Conservation (phyloP, 2,329 filamentous ascomycete genomes). For the Scopulariopsis brevicaulis region DNA sequence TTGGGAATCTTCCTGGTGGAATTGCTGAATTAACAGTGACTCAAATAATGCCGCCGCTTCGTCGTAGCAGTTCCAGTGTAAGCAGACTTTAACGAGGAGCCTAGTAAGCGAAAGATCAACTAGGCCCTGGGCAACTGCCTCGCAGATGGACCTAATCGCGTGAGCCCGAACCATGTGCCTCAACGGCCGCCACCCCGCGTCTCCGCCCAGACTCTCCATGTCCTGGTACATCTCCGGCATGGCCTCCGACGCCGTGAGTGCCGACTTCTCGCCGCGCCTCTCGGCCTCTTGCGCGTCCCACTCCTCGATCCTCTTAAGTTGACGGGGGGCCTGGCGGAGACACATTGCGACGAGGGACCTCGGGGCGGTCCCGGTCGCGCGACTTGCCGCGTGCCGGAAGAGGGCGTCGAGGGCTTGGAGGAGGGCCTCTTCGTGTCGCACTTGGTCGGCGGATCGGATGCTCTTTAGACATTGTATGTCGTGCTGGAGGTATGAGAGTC, state of each 20-base stretch:
- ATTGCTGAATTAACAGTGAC: constrained; percentile 1
- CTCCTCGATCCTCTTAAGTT: constrained; percentile 14
- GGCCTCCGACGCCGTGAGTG: constrained; percentile 8
- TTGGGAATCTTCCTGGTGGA: constrained; percentile 1
- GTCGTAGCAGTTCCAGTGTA: constrained; percentile 12
- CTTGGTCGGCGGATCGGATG: background rate
- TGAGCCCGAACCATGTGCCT: constrained; percentile 20
- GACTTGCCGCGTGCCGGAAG: constrained; percentile 2
- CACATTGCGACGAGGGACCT: constrained; percentile 25
- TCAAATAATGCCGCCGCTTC: constrained; percentile 13
- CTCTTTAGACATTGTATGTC: background rate
- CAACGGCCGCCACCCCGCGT: constrained; percentile 20
- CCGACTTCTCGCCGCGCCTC: constrained; percentile 11
- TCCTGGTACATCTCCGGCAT: constrained; percentile 20
- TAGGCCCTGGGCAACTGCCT: constrained; percentile 17
- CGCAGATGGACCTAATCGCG: constrained; percentile 14
- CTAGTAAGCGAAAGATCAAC: constrained; percentile 11
- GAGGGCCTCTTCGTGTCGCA: constrained; percentile 1
- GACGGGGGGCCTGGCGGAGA: constrained; percentile 12
- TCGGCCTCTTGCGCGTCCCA: constrained; percentile 17
- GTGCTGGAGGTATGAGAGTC: background rate
- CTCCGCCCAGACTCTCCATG: constrained; percentile 18
- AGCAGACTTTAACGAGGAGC: constrained; percentile 17
- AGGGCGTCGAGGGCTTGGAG: constrained; percentile 6
- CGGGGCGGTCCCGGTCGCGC: background rate